phyloP scores from a whole-genome alignment of 495 filamentous ascomycete species.

The Xylaria flabelliformis region DNA sequence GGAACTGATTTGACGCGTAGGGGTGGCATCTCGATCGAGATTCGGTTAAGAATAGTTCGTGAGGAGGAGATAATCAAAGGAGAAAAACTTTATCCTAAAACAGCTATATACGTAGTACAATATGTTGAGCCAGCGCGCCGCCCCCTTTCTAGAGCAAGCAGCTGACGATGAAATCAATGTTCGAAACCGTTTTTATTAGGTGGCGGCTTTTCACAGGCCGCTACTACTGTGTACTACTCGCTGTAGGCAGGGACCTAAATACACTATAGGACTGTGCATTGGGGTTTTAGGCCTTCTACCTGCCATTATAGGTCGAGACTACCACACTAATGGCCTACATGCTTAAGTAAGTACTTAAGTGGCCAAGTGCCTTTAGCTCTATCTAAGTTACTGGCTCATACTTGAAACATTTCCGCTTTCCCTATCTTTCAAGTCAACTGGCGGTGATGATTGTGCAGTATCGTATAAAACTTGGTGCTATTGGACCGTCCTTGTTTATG shows the following conservation, averaged over 20 bases:
- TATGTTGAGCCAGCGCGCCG: background rate
- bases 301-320: background rate
- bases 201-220: background rate
- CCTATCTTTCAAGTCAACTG: background rate
- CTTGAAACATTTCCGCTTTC: background rate
- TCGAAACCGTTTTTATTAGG: background rate
- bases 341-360: background rate
- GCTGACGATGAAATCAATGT: conserved; percentile 11
- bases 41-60: background rate
- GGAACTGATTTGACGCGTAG: conserved; percentile 53
- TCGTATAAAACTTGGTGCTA: background rate
- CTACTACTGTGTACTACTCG: background rate
- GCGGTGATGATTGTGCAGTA: background rate
- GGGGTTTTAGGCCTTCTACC: background rate
- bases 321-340: background rate
- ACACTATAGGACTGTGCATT: background rate
- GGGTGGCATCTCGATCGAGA: conserved; percentile 41
- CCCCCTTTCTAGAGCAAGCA: conserved; percentile 7
- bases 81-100: background rate
- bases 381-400: background rate
- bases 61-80: conserved; percentile 2
- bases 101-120: background rate
- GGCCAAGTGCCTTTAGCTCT: background rate
- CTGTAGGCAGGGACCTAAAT: background rate
- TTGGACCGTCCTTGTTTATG: too few relatives aligned